Base-by-base conservation (phyloP, 2,329 filamentous ascomycete species). In the Sclerotinia subarctica region DNA sequence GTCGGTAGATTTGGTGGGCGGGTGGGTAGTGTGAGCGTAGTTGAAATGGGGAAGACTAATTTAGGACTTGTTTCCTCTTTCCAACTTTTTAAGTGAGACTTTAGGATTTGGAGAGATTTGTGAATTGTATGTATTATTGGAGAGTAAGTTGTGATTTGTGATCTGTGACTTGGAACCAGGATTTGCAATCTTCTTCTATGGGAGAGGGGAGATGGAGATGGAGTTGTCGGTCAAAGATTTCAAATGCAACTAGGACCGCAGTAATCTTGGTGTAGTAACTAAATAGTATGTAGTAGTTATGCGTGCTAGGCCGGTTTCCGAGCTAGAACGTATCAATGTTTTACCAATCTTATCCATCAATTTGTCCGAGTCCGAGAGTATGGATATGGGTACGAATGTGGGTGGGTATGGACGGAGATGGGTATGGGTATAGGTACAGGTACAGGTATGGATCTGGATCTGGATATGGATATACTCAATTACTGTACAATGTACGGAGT, bases 101-200 rank as follows among this genome's bases (percentile, higher is more conserved):
- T 38, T 38, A 35, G 52, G 52, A 54, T 35, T 32, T 54, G 19
- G 17, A 8, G 29, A 32, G 13, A 42, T 42, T 38, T 29, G 13
- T 53, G 26, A 19, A 11, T 4, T 7, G 21, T 32, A 32, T 13
- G 26, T 17, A 11, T 8, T 7, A 32, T 21, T 13, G 52, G 35
- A 29, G 21, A 13, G 35, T 13, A 53, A 38, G 35, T 32, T 29
- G 26, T 53, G 51, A 26, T 52, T 26, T 49, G 46, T 49, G 49
- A 35, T 54, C 17, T 35, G 32, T 38, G 53, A 56, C 24, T 7
- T 24, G 53, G 32, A 56, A 38, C 29, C 32, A 38, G 53, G 53
- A 56, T 56, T 56, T 56, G 53, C 32, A 56, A 56, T 24, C 53
- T 38, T 56, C 53, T 56, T 38, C 53, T 17, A 38, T 24, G 32